Evolutionary conservation across 768 basidiomycete species (phyloP).

Genomic region (Mycena filopes): DNA sequence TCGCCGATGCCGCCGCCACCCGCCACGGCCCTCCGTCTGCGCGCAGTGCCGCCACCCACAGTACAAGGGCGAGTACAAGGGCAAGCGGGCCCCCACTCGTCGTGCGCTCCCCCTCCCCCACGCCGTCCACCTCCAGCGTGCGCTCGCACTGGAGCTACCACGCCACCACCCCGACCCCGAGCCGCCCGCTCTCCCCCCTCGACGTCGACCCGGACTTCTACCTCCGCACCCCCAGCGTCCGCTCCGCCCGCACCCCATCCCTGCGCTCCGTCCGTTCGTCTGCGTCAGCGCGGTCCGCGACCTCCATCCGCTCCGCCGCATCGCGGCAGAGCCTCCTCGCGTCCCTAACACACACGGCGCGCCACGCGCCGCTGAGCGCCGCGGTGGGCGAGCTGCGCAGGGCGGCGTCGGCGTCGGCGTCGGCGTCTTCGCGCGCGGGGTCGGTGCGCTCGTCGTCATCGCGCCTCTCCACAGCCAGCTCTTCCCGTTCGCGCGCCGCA

Average conservation of each 20-base stretch:
- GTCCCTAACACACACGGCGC: conserved; percentile 16
- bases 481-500: too few relatives aligned
- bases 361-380: conserved; percentile 22
- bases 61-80: too few relatives aligned
- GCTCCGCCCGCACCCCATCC: conserved; percentile 20
- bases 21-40: background rate
- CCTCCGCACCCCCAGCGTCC: background rate
- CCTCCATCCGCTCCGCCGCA: background rate
- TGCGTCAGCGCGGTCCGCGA: too few relatives aligned
- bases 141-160: too few relatives aligned
- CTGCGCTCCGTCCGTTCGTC: conserved; percentile 8
- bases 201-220: conserved; percentile 11
- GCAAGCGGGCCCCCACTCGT: conserved; percentile 23
- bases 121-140: background rate
- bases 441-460: conserved; percentile 8
- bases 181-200: conserved; percentile 19
- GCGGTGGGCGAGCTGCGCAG: conserved; percentile 21
- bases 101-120: conserved; percentile 17
- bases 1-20: conserved; percentile 5
- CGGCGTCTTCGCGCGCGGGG: conserved; percentile 12
- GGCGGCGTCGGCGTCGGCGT: background rate
- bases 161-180: conserved; percentile 8
- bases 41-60: too few relatives aligned
- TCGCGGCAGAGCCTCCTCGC: conserved; percentile 8
- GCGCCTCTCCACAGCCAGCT: too few relatives aligned